A percentile compares a stretch with the other conserved stretches of the same genome.
These are phyloP conservation scores for Quercus rubra DNA, from an alignment of 306 rosid genomes.

Conservation along the genomic window DNA sequence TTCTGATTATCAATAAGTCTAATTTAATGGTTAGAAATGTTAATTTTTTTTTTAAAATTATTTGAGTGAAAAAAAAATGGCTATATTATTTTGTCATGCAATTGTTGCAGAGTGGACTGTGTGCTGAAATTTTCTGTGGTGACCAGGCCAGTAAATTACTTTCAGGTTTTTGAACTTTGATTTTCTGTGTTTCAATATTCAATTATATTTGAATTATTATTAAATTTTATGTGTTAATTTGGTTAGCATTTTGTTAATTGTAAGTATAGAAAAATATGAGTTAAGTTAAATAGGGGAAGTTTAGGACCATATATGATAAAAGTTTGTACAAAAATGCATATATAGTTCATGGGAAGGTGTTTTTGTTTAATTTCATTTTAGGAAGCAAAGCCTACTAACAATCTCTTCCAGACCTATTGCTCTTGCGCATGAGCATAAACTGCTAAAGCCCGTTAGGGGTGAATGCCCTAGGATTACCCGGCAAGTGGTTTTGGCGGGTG, in stretches of 20 bases:
- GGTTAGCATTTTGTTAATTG: neutral
- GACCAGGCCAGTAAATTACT: constrained; percentile 26
- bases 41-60: neutral
- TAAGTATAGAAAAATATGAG: too few species aligned
- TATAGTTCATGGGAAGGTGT: neutral
- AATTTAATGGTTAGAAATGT: neutral
- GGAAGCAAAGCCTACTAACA: too few species aligned
- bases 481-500: too few species aligned
- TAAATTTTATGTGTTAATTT: neutral
- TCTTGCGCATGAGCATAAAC: too few species aligned
- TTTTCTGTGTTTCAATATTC: neutral
- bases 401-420: too few species aligned
- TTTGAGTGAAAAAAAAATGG: neutral
- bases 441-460: too few species aligned
- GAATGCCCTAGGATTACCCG: too few species aligned
- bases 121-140: constrained; percentile 44
- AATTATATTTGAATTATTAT: neutral
- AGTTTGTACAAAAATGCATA: neutral
- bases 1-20: neutral
- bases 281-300: neutral
- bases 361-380: neutral
- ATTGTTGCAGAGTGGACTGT: constrained; percentile 49
- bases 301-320: neutral
- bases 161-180: constrained; percentile 35
- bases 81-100: neutral